These are phyloP conservation scores for Rubroboletus satanas DNA, from an alignment of 768 basidiomycete genomes.

Conservation along the genomic window DNA sequence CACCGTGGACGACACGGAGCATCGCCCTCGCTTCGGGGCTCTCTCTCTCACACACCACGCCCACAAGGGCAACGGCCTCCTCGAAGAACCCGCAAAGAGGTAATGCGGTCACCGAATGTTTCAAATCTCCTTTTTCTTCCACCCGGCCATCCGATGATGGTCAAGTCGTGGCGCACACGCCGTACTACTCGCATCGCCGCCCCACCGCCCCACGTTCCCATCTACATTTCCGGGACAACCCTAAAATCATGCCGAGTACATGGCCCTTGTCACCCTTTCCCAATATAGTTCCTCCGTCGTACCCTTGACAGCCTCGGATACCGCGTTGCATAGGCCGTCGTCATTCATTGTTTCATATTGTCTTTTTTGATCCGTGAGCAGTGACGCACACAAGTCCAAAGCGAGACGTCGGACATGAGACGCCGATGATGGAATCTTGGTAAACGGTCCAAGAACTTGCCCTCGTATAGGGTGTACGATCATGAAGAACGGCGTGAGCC, in stretches of 20 bases:
- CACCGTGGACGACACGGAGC: neutral
- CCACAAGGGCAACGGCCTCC: neutral
- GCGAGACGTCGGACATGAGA: conserved; percentile 51
- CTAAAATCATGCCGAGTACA: conserved; percentile 28
- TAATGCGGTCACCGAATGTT: conserved; percentile 3
- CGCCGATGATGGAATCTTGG: conserved; percentile 48
- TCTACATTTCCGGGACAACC: neutral
- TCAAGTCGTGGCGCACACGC: neutral
- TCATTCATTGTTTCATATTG: conserved; percentile 7
- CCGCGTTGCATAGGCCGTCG: conserved; percentile 20
- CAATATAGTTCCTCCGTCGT: conserved; percentile 29
- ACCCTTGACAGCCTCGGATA: conserved; percentile 26
- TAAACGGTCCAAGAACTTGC: conserved; percentile 70
- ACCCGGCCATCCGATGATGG: too few species aligned
- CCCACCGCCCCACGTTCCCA: neutral
- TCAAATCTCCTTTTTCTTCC: neutral
- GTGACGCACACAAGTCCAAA: conserved; percentile 54
- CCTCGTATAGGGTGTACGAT: conserved; percentile 75
- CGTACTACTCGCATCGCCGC: conserved; percentile 1
- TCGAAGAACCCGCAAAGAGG: neutral
- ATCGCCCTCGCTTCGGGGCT: neutral
- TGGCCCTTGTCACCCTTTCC: conserved; percentile 31
- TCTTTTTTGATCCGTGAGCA: conserved; percentile 20
- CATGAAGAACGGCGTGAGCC: conserved; percentile 76
- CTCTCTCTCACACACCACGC: neutral